Percentiles rank a stretch among this genome's conserved stretches.
These are phyloP conservation scores for Trebouxia sp. DNA, from an alignment of 139 green algal species.

Conservation along the genomic window DNA sequence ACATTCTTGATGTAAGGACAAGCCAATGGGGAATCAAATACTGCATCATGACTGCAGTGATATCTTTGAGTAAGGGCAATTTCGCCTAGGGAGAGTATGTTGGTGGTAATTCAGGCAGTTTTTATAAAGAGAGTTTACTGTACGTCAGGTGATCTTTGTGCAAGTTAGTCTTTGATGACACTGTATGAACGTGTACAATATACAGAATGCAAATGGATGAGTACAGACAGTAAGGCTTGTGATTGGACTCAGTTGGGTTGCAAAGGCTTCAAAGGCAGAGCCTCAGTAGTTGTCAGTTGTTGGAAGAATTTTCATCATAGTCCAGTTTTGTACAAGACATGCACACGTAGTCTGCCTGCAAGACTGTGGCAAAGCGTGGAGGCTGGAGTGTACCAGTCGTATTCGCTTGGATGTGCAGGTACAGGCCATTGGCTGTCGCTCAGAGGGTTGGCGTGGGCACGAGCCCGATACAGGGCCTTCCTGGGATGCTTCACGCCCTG, in stretches of 20 bases:
- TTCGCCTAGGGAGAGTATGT: too few species aligned
- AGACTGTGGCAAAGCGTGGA: not conserved
- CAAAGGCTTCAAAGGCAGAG: not conserved
- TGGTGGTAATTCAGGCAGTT: too few species aligned
- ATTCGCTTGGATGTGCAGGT: slow-evolving; percentile 56
- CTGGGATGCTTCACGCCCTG: slow-evolving; percentile 46
- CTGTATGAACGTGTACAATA: too few species aligned
- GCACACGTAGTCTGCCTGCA: not conserved
- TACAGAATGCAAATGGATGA: not conserved
- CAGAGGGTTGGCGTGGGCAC: slow-evolving; percentile 97
- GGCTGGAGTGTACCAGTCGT: slow-evolving; percentile 66
- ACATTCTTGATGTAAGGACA: too few species aligned
- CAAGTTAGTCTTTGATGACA: too few species aligned
- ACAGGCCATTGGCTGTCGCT: slow-evolving; percentile 80
- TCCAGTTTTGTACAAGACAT: not conserved
- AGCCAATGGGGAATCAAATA: too few species aligned
- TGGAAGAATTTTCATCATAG: not conserved
- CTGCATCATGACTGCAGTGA: too few species aligned
- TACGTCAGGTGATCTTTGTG: too few species aligned
- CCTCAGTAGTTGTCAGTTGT: slow-evolving; percentile 6
- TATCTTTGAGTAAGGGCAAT: too few species aligned
- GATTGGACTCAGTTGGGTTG: not conserved
- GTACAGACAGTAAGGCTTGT: not conserved
- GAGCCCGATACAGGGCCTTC: slow-evolving; percentile 88
- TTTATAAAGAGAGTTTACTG: too few species aligned